Evolutionary conservation across 805 yeast species (phyloP).

Genomic region (Crinitomyces ghanaensis): DNA sequence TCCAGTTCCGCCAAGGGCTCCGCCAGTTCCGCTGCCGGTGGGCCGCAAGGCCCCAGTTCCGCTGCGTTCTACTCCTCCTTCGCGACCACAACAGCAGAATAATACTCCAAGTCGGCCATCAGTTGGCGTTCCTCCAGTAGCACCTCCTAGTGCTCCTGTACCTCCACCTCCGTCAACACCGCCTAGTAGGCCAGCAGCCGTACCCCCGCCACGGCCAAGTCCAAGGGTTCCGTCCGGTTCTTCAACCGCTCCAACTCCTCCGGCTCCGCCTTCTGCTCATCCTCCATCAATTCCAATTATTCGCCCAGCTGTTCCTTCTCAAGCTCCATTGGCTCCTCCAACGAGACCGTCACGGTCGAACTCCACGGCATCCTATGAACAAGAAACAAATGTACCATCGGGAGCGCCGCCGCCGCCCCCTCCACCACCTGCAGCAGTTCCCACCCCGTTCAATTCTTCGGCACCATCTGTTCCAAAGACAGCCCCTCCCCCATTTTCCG

Average conservation of each 20-base stretch:
- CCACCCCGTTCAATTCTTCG: slow-evolving; percentile 15
- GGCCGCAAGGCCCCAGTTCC: slow-evolving; percentile 9
- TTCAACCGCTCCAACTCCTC: slow-evolving; percentile 6
- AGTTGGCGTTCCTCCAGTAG: slow-evolving; percentile 1
- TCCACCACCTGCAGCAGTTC: slow-evolving; percentile 18
- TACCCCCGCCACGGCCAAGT: slow-evolving; percentile 5
- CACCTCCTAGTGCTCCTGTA: slow-evolving; percentile 8
- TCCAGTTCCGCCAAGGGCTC: slow-evolving; percentile 9
- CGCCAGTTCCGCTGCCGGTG: background rate
- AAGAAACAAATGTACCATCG: slow-evolving; percentile 20
- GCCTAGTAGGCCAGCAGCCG: slow-evolving; percentile 3
- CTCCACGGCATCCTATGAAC: too few relatives aligned
- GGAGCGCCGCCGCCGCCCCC: slow-evolving; percentile 17
- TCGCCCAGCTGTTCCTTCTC: slow-evolving; percentile 5
- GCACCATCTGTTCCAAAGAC: slow-evolving; percentile 13
- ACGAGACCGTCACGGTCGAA: slow-evolving; percentile 7
- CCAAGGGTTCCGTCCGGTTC: slow-evolving; percentile 1
- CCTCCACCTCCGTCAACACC: slow-evolving; percentile 8
- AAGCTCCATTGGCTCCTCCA: slow-evolving; percentile 12
- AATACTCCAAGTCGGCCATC: slow-evolving; percentile 4
- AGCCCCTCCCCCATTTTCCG: slow-evolving; percentile 9
- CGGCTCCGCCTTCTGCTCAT: slow-evolving; percentile 13
- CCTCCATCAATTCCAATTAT: slow-evolving; percentile 7
- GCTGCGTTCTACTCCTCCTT: slow-evolving; percentile 12
- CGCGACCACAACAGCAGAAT: slow-evolving; percentile 12